Conservation (phyloP, 2,329 filamentous ascomycete genomes). For the Herpotrichia juniperi region DNA sequence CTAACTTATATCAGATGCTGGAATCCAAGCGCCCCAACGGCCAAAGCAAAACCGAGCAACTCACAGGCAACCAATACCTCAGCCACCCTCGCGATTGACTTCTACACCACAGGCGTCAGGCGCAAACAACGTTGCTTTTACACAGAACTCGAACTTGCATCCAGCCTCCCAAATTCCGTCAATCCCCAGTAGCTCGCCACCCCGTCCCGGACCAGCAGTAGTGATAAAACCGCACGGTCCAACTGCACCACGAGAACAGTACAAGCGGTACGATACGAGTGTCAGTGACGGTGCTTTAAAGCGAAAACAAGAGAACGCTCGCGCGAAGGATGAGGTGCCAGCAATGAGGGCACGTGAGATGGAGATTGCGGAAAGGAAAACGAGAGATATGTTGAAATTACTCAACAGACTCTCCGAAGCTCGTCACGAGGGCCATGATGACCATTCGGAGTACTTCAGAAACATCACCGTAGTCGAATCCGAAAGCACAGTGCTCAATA, state of each 20-base stretch:
- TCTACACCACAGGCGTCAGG: background rate
- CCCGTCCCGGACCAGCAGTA: conserved; percentile 49
- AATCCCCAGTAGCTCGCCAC: conserved; percentile 11
- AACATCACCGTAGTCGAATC: conserved; percentile 60
- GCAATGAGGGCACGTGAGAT: conserved; percentile 76
- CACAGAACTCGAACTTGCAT: conserved; percentile 21
- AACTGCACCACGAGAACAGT: conserved; percentile 48
- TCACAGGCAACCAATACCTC: conserved; percentile 1
- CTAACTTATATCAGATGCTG: background rate
- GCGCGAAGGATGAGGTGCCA: conserved; percentile 63
- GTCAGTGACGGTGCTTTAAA: conserved; percentile 41
- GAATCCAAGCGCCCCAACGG: background rate
- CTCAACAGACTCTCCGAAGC: conserved; percentile 76
- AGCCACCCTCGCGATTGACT: background rate
- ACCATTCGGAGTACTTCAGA: conserved; percentile 64
- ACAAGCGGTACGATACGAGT: conserved; percentile 44
- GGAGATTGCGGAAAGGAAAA: conserved; percentile 77
- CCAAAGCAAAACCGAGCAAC: background rate
- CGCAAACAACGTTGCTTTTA: conserved; percentile 12
- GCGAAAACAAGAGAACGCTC: conserved; percentile 60
- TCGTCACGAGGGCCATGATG: conserved; percentile 67
- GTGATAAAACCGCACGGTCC: conserved; percentile 55
- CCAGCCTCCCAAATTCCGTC: conserved; percentile 20
- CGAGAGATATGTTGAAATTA: conserved; percentile 72
- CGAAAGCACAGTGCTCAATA: conserved; percentile 69